phyloP scores from a whole-genome alignment of 164 flowering plant species.

The Paratinospora sagittata region DNA sequence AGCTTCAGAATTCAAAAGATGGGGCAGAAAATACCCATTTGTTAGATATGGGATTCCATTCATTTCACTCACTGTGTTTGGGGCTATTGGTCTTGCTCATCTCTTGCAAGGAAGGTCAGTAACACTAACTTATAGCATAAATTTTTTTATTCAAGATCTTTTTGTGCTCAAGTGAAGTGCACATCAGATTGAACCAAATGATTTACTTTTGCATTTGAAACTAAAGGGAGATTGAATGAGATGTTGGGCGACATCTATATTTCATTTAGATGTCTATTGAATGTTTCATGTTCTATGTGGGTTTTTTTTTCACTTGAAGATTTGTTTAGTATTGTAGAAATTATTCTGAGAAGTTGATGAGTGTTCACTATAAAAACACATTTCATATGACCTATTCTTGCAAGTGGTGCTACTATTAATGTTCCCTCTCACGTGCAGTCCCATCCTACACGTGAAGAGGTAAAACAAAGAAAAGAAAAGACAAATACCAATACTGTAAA shows the following conservation, averaged over 20 bases:
- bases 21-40: constrained; percentile 81
- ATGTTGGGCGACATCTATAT: not conserved
- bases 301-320: not conserved
- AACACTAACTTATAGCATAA: too few relatives aligned
- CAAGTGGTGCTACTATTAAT: too few relatives aligned
- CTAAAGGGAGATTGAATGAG: not conserved
- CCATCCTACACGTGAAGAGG: too few relatives aligned
- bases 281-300: not conserved
- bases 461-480: too few relatives aligned
- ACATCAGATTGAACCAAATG: not conserved
- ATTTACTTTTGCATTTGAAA: not conserved
- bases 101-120: constrained; percentile 79
- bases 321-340: too few relatives aligned
- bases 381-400: not conserved
- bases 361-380: not conserved
- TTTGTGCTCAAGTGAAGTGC: not conserved
- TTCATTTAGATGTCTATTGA: not conserved
- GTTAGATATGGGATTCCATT: constrained; percentile 90
- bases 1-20: constrained; percentile 52
- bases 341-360: not conserved
- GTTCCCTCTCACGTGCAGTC: too few relatives aligned
- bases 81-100: constrained; percentile 81
- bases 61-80: constrained; percentile 88
- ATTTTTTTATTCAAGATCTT: not conserved
- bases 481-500: too few relatives aligned